Evolutionary conservation across 2,329 filamentous ascomycete genomes (phyloP), one percentile per base, ranked within the genome.

Genomic region (Aspergillus aculeatus): DNA sequence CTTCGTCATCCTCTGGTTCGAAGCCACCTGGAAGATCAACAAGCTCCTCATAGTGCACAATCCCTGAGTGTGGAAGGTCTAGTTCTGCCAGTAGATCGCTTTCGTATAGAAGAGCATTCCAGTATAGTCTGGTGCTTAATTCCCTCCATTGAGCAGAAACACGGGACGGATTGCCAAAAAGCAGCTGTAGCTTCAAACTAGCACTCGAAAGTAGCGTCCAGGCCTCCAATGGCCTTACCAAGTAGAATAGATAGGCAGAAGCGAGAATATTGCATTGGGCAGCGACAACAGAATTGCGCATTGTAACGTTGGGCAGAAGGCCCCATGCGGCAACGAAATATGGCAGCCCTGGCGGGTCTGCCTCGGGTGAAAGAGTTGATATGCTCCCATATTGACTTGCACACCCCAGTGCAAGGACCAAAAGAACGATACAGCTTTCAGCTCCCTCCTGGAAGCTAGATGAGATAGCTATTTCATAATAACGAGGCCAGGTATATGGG

Each of bases 261-360:
- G 90, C 89, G 31, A 94, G 82, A 31, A 94, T 84, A 70, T 92
- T 90, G 70, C 90, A 94, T 71, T 95, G 91, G 0, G 90, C 88
- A 5, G 90, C 88, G 26, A 92, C 79, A 35, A 92, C 89, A 29
- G 87, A 91, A 70, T 91, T 94, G 52, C 88, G 83, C 5, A 89
- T 91, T 86, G 93, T 91, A 72, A 94, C 84, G 5, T 86, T 86
- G 2, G 90, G 91, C 16, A 95, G 80, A 47, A 94, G 79, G 9
- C 84, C 84, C 90, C 90, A 94, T 2, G 90, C 91, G 21, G 90
- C 89, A 2, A 89, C 88, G 69, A 94, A 95, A 73, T 92, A 94
- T 66, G 89, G 84, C 64, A 93, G 77, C 1, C 91, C 91, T 0
- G 90, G 90, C 6, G 89, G 86, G 58, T 92, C 88, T 60, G 89